Base-by-base conservation (phyloP, 805 yeast species). In the Hanseniaspora meyeri region DNA sequence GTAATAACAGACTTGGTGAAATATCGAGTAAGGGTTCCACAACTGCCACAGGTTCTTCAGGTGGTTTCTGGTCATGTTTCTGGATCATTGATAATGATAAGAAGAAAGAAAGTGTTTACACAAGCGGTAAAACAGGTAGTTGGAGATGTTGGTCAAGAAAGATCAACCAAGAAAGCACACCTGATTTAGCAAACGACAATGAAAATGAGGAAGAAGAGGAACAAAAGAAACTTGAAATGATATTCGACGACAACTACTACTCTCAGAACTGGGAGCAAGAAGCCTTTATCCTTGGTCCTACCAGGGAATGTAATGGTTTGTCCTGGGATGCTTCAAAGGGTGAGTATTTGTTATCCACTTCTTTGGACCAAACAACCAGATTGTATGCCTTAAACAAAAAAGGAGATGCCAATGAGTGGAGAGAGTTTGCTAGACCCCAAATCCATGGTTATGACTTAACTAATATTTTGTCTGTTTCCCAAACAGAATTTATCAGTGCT, bases 391-490 rank as follows among this genome's bases (percentile, higher is more conserved):
- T 58, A 2, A 58, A 59, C 12, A 69, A 68, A 59, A 73, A 70
- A 2, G 57, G 64, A 20, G 57, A 55, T 17, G 68, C 74, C 49
- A 57, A 61, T 0, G 73, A 82, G 1, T 89, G 96, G 95, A 84
- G 83, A 65, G 99, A 93, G 68, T 83, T 93, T 68, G 87, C 96
- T 1, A 78, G 99, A 62, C 97, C 98, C 0, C 99, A 93, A 68
- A 93, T 93, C 60, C 99, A 93, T 68, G 99, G 99, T 9, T 93
- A 88, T 66, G 97, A 93, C 65, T 89, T 93, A 97, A 76, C 87
- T 40, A 82, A 95, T 61, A 73, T 86, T 8, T 79, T 82, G 40
- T 74, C 84, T 12, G 68, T 93, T 14, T 69, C 78, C 17, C 69
- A 74, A 51, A 74, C 85, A 0, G 72, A 77, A 60, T 91, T 87